Percentiles rank a stretch among this genome's conserved stretches.
phyloP scores from a whole-genome alignment of 2,329 filamentous ascomycete genomes.

The Coniochaeta prunicola region DNA sequence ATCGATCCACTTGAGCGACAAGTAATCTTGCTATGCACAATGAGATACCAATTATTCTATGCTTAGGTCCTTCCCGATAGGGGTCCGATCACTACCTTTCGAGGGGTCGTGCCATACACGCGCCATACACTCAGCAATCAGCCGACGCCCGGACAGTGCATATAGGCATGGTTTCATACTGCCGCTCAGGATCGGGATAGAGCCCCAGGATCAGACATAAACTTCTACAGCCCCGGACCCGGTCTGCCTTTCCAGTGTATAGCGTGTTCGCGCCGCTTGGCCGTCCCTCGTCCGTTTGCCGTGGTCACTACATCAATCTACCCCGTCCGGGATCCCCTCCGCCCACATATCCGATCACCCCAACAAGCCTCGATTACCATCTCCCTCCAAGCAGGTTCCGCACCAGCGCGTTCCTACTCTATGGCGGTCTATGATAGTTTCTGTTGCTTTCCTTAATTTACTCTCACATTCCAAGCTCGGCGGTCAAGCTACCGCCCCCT shows the following conservation, averaged over 20 bases:
- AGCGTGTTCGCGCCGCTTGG: too few species aligned
- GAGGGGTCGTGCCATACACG: too few species aligned
- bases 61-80: neutral
- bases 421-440: too few species aligned
- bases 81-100: neutral
- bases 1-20: neutral
- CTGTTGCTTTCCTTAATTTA: too few species aligned
- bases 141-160: neutral
- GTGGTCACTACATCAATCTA: neutral
- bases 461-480: neutral
- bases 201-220: neutral
- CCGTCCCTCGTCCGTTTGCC: too few species aligned
- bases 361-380: neutral
- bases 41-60: neutral
- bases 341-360: neutral
- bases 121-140: neutral
- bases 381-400: neutral
- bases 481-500: neutral
- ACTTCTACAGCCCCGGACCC: too few species aligned
- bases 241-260: too few species aligned
- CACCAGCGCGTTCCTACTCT: neutral
- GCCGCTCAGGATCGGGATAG: neutral
- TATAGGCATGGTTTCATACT: neutral
- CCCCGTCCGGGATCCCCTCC: neutral
- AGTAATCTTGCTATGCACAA: neutral